Percentiles rank a stretch among this genome's conserved stretches.
Evolutionary conservation across 192 early-diverging fungal species (phyloP).

Genomic region (Entomortierella chlamydospora): DNA sequence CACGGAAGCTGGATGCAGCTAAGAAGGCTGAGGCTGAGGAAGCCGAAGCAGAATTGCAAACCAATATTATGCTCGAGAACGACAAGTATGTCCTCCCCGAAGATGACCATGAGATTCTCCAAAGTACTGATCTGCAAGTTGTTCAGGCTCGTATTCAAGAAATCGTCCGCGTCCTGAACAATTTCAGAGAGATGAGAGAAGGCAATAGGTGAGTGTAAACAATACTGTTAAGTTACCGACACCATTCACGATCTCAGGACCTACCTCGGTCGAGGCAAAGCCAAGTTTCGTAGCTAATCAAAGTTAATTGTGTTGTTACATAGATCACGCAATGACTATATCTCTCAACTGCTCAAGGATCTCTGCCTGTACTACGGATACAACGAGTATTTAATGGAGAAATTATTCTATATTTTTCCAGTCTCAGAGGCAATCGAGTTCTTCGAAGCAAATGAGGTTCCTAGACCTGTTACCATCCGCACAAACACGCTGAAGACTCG

Average conservation of each 20-base stretch:
- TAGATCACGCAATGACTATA: constrained; percentile 85
- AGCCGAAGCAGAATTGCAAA: constrained; percentile 76
- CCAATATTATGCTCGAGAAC: constrained; percentile 76
- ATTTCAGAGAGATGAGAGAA: constrained; percentile 89
- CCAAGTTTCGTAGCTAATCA: too few relatives aligned
- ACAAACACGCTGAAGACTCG: constrained; percentile 97
- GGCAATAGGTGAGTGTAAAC: constrained; percentile 66
- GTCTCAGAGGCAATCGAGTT: constrained; percentile 95
- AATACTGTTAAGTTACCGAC: not conserved
- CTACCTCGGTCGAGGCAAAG: too few relatives aligned
- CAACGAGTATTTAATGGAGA: constrained; percentile 90
- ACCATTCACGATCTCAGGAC: too few relatives aligned
- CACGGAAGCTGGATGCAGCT: constrained; percentile 69
- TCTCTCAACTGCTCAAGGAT: constrained; percentile 90
- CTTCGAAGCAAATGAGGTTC: constrained; percentile 98
- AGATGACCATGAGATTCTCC: constrained; percentile 69
- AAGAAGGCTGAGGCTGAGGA: constrained; percentile 77
- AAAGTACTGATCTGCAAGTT: constrained; percentile 74
- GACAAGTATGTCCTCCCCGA: constrained; percentile 75
- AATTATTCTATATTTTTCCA: constrained; percentile 92
- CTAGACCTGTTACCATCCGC: constrained; percentile 94
- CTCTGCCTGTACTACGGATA: constrained; percentile 95
- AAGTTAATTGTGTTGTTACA: not conserved
- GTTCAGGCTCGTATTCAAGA: constrained; percentile 93
- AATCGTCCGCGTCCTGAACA: constrained; percentile 87